phyloP scores from a whole-genome alignment of 495 filamentous ascomycete genomes.

The Hypoxylon lenormandii region DNA sequence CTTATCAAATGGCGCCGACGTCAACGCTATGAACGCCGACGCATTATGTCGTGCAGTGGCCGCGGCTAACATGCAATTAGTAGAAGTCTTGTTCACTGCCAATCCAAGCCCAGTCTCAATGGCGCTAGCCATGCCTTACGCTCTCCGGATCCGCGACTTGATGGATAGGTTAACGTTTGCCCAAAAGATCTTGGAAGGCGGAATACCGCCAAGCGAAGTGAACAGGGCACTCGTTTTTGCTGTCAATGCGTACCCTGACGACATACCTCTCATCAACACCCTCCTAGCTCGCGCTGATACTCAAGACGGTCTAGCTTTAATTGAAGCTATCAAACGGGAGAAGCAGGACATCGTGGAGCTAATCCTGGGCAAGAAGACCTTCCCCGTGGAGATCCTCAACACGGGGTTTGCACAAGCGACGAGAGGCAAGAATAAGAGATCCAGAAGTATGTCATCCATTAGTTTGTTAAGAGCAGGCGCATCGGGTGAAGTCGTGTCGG shows the following conservation, averaged over 20 bases:
- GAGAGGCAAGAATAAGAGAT: conserved; percentile 45
- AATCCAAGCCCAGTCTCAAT: conserved; percentile 52
- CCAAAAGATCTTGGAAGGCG: conserved; percentile 56
- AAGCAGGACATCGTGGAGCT: conserved; percentile 54
- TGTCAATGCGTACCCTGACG: conserved; percentile 53
- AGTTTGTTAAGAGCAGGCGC: conserved; percentile 56
- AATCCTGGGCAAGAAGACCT: conserved; percentile 54
- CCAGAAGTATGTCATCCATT: conserved; percentile 51
- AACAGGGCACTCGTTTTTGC: conserved; percentile 61
- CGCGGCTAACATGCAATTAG: conserved; percentile 53
- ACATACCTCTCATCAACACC: conserved; percentile 55
- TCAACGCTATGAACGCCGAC: conserved; percentile 59
- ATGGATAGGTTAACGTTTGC: conserved; percentile 59
- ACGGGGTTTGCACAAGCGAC: conserved; percentile 51
- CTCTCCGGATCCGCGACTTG: conserved; percentile 57
- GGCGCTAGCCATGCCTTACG: conserved; percentile 57
- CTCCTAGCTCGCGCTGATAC: conserved; percentile 57
- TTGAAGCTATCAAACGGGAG: conserved; percentile 52
- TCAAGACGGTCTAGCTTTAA: conserved; percentile 56
- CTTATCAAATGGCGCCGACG: conserved; percentile 58
- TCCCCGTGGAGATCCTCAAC: conserved; percentile 47
- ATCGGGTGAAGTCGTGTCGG: conserved; percentile 52
- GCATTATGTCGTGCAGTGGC: conserved; percentile 57
- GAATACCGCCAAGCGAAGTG: conserved; percentile 54
- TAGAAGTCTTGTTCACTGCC: conserved; percentile 55